Evolutionary conservation across 768 basidiomycete species (phyloP).

Genomic region (Lactifluus piperatus): DNA sequence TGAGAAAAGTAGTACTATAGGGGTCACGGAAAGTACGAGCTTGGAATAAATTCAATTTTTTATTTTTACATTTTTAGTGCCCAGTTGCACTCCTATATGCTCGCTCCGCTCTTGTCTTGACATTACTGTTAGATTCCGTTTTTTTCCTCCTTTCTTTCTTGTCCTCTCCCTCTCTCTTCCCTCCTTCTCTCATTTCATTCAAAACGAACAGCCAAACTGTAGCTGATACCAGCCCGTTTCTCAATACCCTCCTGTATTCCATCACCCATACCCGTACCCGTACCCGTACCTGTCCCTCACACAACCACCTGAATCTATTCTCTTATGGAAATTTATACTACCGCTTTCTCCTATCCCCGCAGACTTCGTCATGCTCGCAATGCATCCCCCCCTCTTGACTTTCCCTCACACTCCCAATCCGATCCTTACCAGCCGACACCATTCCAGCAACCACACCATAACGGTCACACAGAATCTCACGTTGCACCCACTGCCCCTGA

Average conservation of each 20-base stretch:
- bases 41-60: background rate
- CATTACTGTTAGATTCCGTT: conserved; percentile 10
- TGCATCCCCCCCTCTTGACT: conserved; percentile 55
- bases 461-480: conserved; percentile 26
- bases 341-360: conserved; percentile 88
- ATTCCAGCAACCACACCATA: conserved; percentile 26
- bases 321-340: conserved; percentile 89
- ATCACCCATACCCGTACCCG: conserved; percentile 23
- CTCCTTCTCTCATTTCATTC: conserved; percentile 14
- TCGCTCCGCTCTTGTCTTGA: conserved; percentile 1
- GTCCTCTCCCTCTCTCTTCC: background rate
- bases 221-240: conserved; percentile 18
- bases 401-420: conserved; percentile 38
- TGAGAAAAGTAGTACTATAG: background rate
- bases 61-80: background rate
- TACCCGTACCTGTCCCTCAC: no score
- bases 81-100: background rate
- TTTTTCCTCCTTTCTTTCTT: conserved; percentile 17
- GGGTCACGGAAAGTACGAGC: background rate
- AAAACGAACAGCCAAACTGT: conserved; percentile 14
- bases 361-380: conserved; percentile 63
- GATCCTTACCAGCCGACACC: conserved; percentile 32
- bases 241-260: conserved; percentile 20
- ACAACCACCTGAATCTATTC: conserved; percentile 23
- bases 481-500: conserved; percentile 37